Base-by-base conservation (phyloP, 2,329 filamentous ascomycete species). In the Colletotrichum tabaci region DNA sequence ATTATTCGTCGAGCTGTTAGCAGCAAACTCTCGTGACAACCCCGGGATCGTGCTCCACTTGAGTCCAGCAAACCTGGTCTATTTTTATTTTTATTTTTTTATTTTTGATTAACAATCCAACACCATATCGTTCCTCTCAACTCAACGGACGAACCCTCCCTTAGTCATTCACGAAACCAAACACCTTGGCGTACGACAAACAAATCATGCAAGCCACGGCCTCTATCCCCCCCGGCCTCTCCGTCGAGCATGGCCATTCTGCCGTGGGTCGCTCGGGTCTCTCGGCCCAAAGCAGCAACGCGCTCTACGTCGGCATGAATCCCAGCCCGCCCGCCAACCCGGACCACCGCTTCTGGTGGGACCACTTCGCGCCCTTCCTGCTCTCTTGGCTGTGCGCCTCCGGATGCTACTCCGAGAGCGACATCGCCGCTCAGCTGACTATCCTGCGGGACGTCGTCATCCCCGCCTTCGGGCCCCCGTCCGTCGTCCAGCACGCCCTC, bases 341-440 rank as follows among this genome's bases (percentile, higher is more conserved):
- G 6, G 53, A 56, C 53, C 26, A 56, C 53, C 53, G 53, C 53
- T 56, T 56, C 53, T 56, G 53, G 53, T 56, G 53, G 53, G 53
- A 56, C 16, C 53, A 56, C 13, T 56, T 56, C 53, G 53, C 53
- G 53, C 53, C 53, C 30, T 56, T 56, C 53, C 8, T 56, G 53
- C 30, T 56, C 30, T 56, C 23, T 3, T 56, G 53, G 53, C 30
- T 56, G 26, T 16, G 16, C 53, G 53, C 53, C 2, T 56, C 53
- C 13, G 53, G 53, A 40, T 56, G 53, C 53, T 56, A 56, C 30
- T 56, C 53, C 26, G 53, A 56, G 9, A 56, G 30, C 26, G 53
- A 56, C 30, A 56, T 56, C 30, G 30, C 53, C 53, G 30, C 26
- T 42, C 53, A 56, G 6, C 53, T 56, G 53, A 38, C 53, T 15